phyloP scores from a whole-genome alignment of 495 filamentous ascomycete genomes.

The Emericellopsis terricola region DNA sequence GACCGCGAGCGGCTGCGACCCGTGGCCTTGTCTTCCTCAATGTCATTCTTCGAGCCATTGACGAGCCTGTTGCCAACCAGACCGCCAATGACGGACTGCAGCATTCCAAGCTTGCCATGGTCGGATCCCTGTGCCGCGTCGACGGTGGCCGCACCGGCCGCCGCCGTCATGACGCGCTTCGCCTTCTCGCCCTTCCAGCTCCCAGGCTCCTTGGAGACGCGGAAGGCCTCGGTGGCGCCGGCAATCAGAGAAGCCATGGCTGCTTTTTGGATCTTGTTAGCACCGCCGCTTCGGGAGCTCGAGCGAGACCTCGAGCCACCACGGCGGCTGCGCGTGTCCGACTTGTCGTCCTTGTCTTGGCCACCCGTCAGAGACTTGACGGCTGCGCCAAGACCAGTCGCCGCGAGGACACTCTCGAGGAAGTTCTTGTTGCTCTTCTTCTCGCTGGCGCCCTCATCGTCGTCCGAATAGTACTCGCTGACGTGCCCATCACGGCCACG shows the following conservation, averaged over 20 bases:
- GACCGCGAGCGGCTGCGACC: constrained; percentile 31
- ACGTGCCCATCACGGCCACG: constrained; percentile 23
- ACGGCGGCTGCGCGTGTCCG: constrained; percentile 20
- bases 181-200: constrained; percentile 74
- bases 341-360: constrained; percentile 28
- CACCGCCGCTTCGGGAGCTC: constrained; percentile 29
- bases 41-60: constrained; percentile 51
- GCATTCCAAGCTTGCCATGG: constrained; percentile 41
- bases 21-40: constrained; percentile 32
- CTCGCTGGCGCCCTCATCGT: constrained; percentile 29
- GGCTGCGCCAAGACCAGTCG: constrained; percentile 47
- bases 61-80: constrained; percentile 65
- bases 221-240: constrained; percentile 77
- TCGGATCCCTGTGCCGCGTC: constrained; percentile 62
- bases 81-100: constrained; percentile 71
- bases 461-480: constrained; percentile 31
- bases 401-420: constrained; percentile 49
- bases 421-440: constrained; percentile 48
- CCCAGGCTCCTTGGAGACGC: constrained; percentile 67
- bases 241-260: constrained; percentile 73
- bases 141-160: constrained; percentile 66
- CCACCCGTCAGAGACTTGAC: constrained; percentile 30
- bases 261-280: constrained; percentile 62
- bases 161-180: constrained; percentile 73
- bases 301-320: constrained; percentile 22